Base-by-base conservation (phyloP, 495 filamentous ascomycete species). In the Bryoglossum gracile region DNA sequence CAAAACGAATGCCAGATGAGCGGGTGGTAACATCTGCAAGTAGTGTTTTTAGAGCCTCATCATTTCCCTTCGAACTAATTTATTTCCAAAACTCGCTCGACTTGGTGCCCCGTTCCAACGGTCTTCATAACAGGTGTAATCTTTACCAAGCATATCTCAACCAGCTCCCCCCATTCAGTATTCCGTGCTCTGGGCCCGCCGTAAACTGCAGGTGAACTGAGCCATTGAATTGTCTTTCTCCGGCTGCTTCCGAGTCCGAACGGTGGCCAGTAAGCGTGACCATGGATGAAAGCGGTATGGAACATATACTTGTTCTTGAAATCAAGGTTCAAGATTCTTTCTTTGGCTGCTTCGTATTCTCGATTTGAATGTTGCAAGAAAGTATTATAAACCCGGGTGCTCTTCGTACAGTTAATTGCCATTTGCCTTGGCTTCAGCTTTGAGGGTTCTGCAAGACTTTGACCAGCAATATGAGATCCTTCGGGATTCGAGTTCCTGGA, bases 251-350 rank as follows among this genome's bases (percentile, higher is more conserved):
- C 34, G 32, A 16, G 4, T 2, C 18, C 14, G 6, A 53, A 16
- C 10, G 48, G 38, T n/a, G 43, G 50, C 43, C 18, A 47, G 26
- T 47, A 36, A 3, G 50, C 50, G 28, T 53, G 43, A 14, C 25
- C 50, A 35, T 47, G 50, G n/a, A 53, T 36, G 22, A 53, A 53
- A 1, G 50, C 43, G 13, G 35, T 47, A 24, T 53, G 50, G 9
- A 40, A 35, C 50, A 53, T 53, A 37, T 47, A 47, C 37, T 18
- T 32, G 6, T n/a, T 36, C 35, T 53, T 43, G 25, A 53, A 47
- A 4, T 53, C 43, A 8, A 46, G 17, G 23, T 43, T 53, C 21
- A 47, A 19, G 14, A 43, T 24, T 13, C 43, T 35, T 35, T 47
- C 43, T 13, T 25, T 34, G 1, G 50, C 43, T 6, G 43, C 43